Base-by-base conservation (phyloP, 805 yeast species). In the Kuraishia ogatae region DNA sequence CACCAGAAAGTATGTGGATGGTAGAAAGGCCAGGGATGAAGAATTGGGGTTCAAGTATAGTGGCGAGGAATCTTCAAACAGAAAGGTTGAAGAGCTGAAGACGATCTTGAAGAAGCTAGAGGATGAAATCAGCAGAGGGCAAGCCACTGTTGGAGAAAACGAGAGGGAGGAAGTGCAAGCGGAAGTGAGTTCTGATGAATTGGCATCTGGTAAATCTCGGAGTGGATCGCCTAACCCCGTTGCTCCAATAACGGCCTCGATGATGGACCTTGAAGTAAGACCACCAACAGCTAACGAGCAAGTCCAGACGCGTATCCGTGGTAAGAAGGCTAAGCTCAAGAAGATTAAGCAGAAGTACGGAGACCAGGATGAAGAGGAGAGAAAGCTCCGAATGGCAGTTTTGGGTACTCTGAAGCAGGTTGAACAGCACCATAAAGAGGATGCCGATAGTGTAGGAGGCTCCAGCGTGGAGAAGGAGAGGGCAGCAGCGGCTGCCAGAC, bases 291-390 rank as follows among this genome's bases (percentile, higher is more conserved):
- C 66, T 13, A 60, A 57, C 35, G 57, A 58, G 23, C 64, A 59
- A 51, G 63, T 62, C 15, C 69, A 69, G 21, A 75, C 74, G 19
- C 77, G 73, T 46, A 83, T 85, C 6, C 81, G 97, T 62, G 97
- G 98, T 51, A 90, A 87, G 69, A 89, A 86, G 64, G 86, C 87
- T 47, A 91, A 91, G 65, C 64, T 87, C 69, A 89, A 87, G 74
- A 91, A 89, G 64, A 87, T 90, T 55, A 85, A 85, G 48, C 77
- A 80, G 57, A 93, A 92, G 64, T 93, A 93, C 64, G 89, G 84
- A 2, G 91, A 87, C 57, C 98, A 93, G 70, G 98, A 93, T 66
- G 97, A 89, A 53, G 94, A 88, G 55, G 98, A 93, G 62, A 79
- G 91, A 55, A 63, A 70, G 50, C 62, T 85, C 55, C 78, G 96